Base-by-base conservation (phyloP, 257 asterid species). In the Asclepias syriaca region DNA sequence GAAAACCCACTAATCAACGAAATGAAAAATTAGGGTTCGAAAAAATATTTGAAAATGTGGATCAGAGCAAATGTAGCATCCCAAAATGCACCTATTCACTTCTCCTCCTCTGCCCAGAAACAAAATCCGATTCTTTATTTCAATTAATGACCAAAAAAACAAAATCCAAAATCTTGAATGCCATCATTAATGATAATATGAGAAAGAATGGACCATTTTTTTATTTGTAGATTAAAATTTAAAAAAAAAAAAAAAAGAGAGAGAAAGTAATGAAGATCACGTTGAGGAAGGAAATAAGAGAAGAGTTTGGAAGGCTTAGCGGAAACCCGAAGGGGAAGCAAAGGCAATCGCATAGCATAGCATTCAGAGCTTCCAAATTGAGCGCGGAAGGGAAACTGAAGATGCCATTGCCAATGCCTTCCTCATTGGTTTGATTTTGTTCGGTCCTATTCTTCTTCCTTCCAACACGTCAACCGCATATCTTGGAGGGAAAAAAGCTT, bases 281-380 rank as follows among this genome's bases (percentile, higher is more conserved):
- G 75, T 61, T 24, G 24, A 13, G 70, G 60, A 22, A 66, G 43
- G 53, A 40, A 39, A 37, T 8, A 3, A 24, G 46, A 18, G 57
- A 48, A 54, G 58, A 71, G 53, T 65, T 60, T 22, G 66, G 63
- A 10, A 69, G 74, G 66, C 69, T 51, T 74, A 85, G 79, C 76
- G 65, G 77, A 83, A 81, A 78, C 80, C 77, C 95, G 85, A 83
- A 46, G 71, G 86, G 56, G 72, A 81, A 78, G 89, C 86, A 81
- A 80, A 77, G 65, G 77, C 68, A 73, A 69, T 49, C 66, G 27
- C 27, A 24, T 24, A 24, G 75, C 63, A 19, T 29, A 32, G 51
- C 58, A 18, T 50, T 69, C 72, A 75, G 73, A 68, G 71, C 71
- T 66, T 60, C 68, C 56, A 70, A 49, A 70, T 77, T 74, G 72